These are phyloP conservation scores for Lolium rigidum DNA, from an alignment of 176 grass and related monocot genomes.

Conservation along the genomic window DNA sequence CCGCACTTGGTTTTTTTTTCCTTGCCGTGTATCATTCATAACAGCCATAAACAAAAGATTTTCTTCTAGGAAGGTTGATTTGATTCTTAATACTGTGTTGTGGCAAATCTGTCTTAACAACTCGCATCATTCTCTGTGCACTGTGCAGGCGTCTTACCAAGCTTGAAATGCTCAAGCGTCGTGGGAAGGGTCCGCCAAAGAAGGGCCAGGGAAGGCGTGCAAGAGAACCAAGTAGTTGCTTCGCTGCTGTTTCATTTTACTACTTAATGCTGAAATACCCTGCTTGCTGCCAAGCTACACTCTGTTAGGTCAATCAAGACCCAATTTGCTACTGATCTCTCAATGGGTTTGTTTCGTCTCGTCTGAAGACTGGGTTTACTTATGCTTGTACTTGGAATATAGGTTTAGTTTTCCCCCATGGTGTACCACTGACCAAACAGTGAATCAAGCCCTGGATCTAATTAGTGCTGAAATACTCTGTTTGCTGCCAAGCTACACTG, in stretches of 20 bases:
- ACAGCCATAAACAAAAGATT: not conserved
- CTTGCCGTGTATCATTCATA: not conserved
- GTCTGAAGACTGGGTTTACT: not conserved
- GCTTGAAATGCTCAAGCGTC: constrained; percentile 88
- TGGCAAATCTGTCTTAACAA: constrained; percentile 11
- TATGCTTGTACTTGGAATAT: not conserved
- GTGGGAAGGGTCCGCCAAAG: constrained; percentile 95
- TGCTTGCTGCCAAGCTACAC: not conserved
- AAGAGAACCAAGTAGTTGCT: constrained; percentile 79
- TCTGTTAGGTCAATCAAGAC: constrained; percentile 4
- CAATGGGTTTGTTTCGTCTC: not conserved
- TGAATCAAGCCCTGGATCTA: not conserved
- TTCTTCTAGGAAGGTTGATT: not conserved
- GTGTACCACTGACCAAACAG: not conserved
- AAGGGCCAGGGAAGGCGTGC: constrained; percentile 97
- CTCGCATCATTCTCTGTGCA: constrained; percentile 16
- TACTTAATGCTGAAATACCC: constrained; percentile 1
- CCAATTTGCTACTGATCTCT: not conserved
- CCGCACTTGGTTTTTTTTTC: not conserved
- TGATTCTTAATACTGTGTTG: not conserved
- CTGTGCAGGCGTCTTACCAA: constrained; percentile 70
- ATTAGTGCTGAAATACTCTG: not conserved
- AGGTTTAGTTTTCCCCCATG: not conserved
- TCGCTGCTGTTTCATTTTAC: not conserved
- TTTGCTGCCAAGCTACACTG: not conserved